Evolutionary conservation across 805 yeast genomes (phyloP).

Genomic region (Metschnikowia dekortorum): DNA sequence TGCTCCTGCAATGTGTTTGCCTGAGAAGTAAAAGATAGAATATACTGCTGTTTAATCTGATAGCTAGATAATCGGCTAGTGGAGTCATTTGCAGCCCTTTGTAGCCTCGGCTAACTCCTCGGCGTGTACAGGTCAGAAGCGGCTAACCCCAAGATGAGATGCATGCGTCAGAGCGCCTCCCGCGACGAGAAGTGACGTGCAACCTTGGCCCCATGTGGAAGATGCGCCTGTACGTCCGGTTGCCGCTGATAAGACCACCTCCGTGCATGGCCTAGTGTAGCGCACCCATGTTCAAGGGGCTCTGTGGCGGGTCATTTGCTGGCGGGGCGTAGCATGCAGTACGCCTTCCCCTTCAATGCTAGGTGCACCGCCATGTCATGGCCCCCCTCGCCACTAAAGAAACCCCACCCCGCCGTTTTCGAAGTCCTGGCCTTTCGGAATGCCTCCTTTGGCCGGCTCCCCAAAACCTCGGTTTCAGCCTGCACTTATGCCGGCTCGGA

Average conservation of each 20-base stretch:
- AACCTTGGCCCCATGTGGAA: not conserved
- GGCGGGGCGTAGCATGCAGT: not conserved
- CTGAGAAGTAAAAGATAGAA: not conserved
- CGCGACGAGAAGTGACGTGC: not conserved
- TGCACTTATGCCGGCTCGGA: not conserved
- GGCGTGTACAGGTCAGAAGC: not conserved
- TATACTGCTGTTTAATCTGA: conserved; percentile 1
- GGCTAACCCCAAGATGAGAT: not conserved
- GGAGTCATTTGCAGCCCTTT: not conserved
- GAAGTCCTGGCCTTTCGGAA: not conserved
- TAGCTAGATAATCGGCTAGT: not conserved
- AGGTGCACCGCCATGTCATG: not conserved
- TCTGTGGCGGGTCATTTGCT: not conserved
- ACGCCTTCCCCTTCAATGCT: not conserved
- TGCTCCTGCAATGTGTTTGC: not conserved
- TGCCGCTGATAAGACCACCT: not conserved
- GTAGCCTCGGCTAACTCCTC: not conserved
- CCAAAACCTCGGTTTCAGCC: not conserved
- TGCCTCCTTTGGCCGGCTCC: too few species aligned
- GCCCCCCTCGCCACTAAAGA: not conserved
- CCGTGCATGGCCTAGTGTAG: not conserved
- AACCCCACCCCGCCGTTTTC: not conserved
- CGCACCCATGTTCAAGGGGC: not conserved
- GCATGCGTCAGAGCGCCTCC: not conserved
- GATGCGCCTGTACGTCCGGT: not conserved